phyloP scores from a whole-genome alignment of 306 rosid species.

The Luffa aegyptiaca region DNA sequence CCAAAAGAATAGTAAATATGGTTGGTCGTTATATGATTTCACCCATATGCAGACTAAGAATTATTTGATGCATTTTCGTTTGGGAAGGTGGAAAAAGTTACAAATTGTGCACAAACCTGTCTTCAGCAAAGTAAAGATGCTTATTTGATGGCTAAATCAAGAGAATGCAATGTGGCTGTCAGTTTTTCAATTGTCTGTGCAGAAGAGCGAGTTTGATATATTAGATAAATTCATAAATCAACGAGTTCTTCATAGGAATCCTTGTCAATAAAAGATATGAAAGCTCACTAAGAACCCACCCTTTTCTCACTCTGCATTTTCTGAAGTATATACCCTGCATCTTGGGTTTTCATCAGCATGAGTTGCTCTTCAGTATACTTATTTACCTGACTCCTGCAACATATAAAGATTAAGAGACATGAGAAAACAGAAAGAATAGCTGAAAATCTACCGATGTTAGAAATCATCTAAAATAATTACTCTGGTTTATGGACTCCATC shows the following conservation, averaged over 20 bases:
- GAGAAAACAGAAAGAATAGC: not conserved
- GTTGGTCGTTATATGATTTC: not conserved
- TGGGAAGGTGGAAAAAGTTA: not conserved
- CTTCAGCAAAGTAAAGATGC: conserved; percentile 59
- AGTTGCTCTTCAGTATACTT: conserved; percentile 65
- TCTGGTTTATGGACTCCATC: conserved; percentile 56
- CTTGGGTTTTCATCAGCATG: conserved; percentile 73
- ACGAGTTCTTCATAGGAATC: not conserved
- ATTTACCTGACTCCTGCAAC: conserved; percentile 48
- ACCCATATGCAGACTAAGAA: not conserved
- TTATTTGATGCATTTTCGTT: not conserved
- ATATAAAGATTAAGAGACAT: not conserved
- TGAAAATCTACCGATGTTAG: not conserved
- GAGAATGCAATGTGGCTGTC: conserved; percentile 47
- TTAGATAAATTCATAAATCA: not conserved
- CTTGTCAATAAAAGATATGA: conserved; percentile 2
- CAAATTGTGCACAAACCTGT: conserved; percentile 27
- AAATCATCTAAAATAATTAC: conserved; percentile 18
- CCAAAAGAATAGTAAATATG: not conserved
- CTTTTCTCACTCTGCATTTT: conserved; percentile 69
- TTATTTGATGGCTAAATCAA: conserved; percentile 35
- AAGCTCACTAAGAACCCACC: conserved; percentile 20
- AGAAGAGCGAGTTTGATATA: conserved; percentile 2
- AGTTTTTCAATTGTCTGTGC: conserved; percentile 68
- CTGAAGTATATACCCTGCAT: conserved; percentile 69